Evolutionary conservation across 2,329 filamentous ascomycete genomes (phyloP), one percentile per base, ranked within the genome.

Genomic region (Trichoderma sp.): DNA sequence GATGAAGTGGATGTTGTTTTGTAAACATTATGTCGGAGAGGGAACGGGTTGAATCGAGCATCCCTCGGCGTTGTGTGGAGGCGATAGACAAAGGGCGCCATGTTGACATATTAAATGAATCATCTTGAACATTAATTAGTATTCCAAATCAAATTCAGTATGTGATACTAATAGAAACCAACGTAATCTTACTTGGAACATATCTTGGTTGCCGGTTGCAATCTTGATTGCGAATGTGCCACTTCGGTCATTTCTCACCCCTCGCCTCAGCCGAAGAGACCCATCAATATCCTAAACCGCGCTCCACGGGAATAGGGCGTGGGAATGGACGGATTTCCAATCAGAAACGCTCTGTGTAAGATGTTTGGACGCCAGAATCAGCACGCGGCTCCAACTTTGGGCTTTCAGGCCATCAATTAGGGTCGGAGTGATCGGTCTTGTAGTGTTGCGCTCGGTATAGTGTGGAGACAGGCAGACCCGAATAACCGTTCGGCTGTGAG

Each of bases 371-470:
- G 28, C n/a, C 32, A 30, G 34, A 30, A 39, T 62, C 30, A 62
- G 43, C 39, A 34, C 39, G 66, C 28, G 15, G 58, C 43, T 34
- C 28, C 30, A 61, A 36, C 57, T 53, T 62, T 53, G 3, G 30
- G 28, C 50, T 39, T 66, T 57, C 26, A n/a, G 30, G 20, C n/a
- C 20, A 9, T n/a, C 20, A 28, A 20, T 6, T 34, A 26, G 39
- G 36, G 36, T 39, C 66, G 66, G 66, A 50, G 66, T 50, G 55
- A 59, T 68, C 66, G 66, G 66, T 50, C 50, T 68, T 28, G 58
- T 58, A 32, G 53, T 12, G 47, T 34, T 20, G 17, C 17, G 11
- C 7, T 59, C 66, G 66, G 66, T 50, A 3, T 61, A 47, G 39
- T 32, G 66, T 61, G 55, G 55, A 55, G 28, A 1, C 5, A 61